Evolutionary conservation across 106 monocot species (phyloP), one percentile per base, ranked within the genome.

Genomic region (Cymbidium sinense): DNA sequence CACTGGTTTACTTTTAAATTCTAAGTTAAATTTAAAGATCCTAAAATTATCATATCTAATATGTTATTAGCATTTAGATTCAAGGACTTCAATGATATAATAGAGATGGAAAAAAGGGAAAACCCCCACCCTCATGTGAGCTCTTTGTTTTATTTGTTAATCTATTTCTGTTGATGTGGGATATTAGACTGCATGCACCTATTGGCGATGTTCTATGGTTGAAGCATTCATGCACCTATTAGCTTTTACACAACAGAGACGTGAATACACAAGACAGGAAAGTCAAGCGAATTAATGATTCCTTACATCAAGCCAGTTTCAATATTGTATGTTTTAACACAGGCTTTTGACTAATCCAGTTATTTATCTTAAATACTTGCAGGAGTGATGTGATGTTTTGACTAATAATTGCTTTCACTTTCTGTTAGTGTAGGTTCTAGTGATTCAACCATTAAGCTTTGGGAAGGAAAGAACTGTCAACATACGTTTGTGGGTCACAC

Each of bases 371-470:
- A 20, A 37, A 36, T 71, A 6, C 37, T 71, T 39, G 1, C 20
- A 10, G 8, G 37, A 71, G 11, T 71, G 20, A 23, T 7, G 39
- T 37, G 37, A 35, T 50, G 25, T 64, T 75, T 71, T 4, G 20
- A 71, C 37, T 71, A n/a, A 71, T 31, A 37, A 19, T 44, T 74
- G 5, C 23, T 35, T 44, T 13, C 47, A 13, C 25, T 47, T 47
- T 28, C 44, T 44, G 15, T 74, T 74, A 39, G 43, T 82, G 34
- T 77, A 96, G 96, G 89, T 82, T 96, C 96, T 36, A 96, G 96
- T 88, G 94, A 96, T 88, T 82, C 86, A 31, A 87, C 89, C 28
- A 74, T 96, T 67, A 96, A 94, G 70, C 91, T 96, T 77, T 94
- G 96, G 96, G 91, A 82, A 78, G 96, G 91, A 71, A 90, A 83